A percentile compares a stretch with the other conserved stretches of the same genome.
Conservation (phyloP, 257 asterid genomes). For the Jasminum sambac region DNA sequence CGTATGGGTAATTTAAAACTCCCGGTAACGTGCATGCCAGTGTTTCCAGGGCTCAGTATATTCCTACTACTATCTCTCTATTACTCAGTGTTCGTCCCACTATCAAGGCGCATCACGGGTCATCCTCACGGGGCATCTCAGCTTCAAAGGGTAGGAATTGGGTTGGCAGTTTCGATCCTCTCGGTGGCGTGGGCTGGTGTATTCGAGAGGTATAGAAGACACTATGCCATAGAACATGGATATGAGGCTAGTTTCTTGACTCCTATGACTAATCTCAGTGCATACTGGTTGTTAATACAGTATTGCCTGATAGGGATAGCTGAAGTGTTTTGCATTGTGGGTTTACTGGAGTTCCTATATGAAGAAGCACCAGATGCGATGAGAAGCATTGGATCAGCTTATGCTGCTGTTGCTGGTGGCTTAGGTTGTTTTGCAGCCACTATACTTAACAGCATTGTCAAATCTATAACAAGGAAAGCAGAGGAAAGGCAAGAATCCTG, state of each 20-base stretch:
- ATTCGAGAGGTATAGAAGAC: constrained; percentile 84
- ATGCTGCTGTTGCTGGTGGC: constrained; percentile 98
- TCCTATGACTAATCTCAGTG: constrained; percentile 81
- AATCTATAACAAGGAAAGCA: constrained; percentile 60
- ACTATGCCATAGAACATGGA: constrained; percentile 69
- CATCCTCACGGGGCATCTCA: constrained; percentile 99
- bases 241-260: constrained; percentile 75
- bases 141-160: constrained; percentile 95
- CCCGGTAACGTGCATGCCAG: constrained; percentile 98
- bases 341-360: constrained; percentile 81
- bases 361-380: constrained; percentile 99
- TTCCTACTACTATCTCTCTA: constrained; percentile 83
- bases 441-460: constrained; percentile 70
- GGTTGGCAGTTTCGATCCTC: constrained; percentile 76
- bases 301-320: constrained; percentile 97
- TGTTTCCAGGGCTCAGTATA: constrained; percentile 94
- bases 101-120: constrained; percentile 80
- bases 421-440: constrained; percentile 96
- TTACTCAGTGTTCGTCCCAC: constrained; percentile 80
- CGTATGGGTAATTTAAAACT: constrained; percentile 80
- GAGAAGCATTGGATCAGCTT: constrained; percentile 97
- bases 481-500: constrained; percentile 64
- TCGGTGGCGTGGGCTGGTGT: constrained; percentile 85
- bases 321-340: constrained; percentile 91
- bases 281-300: constrained; percentile 90